Base-by-base conservation (phyloP, 192 early-diverging fungal species). In the Coemansia sp. region DNA sequence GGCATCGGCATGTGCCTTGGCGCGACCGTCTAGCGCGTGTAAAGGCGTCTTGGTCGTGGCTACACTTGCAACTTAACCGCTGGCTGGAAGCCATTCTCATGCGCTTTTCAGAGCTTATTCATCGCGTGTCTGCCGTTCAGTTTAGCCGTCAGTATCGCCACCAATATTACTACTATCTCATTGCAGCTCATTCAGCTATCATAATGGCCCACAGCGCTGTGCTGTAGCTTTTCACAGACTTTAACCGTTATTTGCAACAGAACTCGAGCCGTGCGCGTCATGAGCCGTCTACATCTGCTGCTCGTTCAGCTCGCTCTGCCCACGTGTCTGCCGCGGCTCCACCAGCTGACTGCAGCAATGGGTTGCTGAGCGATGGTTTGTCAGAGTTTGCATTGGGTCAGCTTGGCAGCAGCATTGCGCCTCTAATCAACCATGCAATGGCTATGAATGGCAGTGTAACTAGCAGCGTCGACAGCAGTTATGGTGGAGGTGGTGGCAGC, bases 101-200 rank as follows among this genome's bases (percentile, higher is more conserved):
- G 51, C 66, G 79, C 27, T 82, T 82, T 54, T 76, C 79, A 11
- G 79, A 82, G 42, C 74, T 74, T 6, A 68, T 82, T 56, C 64
- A 72, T 61, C 69, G 74, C 24, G 74, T 82, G 54, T 53, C 79
- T 27, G 52, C 71, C 11, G 73, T 72, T n/a, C 67, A 63, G 51
- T 82, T 71, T 58, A 82, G 71, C 68, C 66, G 79, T 17, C 74
- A 71, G 67, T 82, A 82, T 51, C 66, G 79, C 19, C 77, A 80
- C 71, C 77, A 80, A 68, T 80, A 80, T 58, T 82, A 82, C 64
- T 82, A 82, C 56, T 82, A 82, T n/a, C 51, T 82, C 32, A 72
- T 82, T 57, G 79, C 79, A 2, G 79, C 79, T n/a, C 79, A 82
- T 33, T 68, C 79, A 3, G 67, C 79, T 6, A 82, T 82, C 61